These are phyloP conservation scores for Penicillium crustosum DNA, from an alignment of 2,329 filamentous ascomycete species.

Conservation along the genomic window DNA sequence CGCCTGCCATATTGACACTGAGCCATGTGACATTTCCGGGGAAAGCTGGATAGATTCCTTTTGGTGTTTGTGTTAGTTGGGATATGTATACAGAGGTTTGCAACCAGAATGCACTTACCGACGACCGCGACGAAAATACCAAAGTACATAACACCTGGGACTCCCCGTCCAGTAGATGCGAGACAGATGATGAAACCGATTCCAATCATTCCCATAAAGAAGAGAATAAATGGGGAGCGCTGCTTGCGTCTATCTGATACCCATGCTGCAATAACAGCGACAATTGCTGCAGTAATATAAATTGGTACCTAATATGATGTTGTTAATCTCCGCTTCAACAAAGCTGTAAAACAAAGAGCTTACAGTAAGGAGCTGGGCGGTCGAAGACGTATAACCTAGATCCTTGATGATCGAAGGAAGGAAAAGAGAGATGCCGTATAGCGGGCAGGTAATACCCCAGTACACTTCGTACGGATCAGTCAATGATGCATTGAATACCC, in stretches of 20 bases:
- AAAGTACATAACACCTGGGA: slow-evolving; percentile 48
- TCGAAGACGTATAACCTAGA: slow-evolving; percentile 41
- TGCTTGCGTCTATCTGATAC: slow-evolving; percentile 58
- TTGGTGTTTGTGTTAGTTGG: neutral
- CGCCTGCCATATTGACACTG: slow-evolving; percentile 58
- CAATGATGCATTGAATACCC: slow-evolving; percentile 4
- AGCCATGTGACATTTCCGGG: slow-evolving; percentile 57
- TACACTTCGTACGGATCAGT: slow-evolving; percentile 32
- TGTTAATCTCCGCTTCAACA: neutral
- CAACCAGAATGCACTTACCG: slow-evolving; percentile 30
- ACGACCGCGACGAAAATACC: slow-evolving; percentile 50
- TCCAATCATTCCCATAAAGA: slow-evolving; percentile 54
- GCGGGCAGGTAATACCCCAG: slow-evolving; percentile 44
- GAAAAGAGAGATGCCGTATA: slow-evolving; percentile 45
- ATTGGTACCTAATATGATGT: slow-evolving; percentile 32
- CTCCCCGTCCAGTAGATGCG: slow-evolving; percentile 31
- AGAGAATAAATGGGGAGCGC: slow-evolving; percentile 56
- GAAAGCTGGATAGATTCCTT: slow-evolving; percentile 48
- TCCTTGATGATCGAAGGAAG: slow-evolving; percentile 45
- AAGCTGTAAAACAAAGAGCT: neutral
- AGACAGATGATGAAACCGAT: slow-evolving; percentile 58
- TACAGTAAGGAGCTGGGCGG: slow-evolving; percentile 43
- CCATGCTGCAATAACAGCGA: slow-evolving; percentile 50
- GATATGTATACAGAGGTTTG: neutral
- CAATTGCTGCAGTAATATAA: slow-evolving; percentile 41